Conservation (phyloP, 1,139 yeast species). For the Sugiyamaella paludigena region DNA sequence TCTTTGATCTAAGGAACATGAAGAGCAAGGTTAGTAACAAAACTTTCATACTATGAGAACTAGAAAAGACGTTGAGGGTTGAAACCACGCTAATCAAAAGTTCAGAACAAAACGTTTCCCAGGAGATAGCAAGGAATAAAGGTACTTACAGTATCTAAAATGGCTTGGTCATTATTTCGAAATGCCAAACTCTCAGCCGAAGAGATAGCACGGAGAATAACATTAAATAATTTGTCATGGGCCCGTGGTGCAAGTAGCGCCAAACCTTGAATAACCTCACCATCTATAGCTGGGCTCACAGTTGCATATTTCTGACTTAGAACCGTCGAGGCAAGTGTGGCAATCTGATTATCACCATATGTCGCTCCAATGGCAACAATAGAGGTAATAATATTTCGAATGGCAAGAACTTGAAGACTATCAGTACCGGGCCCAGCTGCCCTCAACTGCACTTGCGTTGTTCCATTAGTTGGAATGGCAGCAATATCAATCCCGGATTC, state of each 20-base stretch:
- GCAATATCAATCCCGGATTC: constrained; percentile 7
- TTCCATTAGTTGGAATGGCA: constrained; percentile 1
- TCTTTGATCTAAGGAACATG: constrained; percentile 17
- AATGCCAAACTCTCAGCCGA: constrained; percentile 31
- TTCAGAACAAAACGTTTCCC: background rate
- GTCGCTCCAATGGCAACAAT: constrained; percentile 67
- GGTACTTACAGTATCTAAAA: constrained; percentile 30
- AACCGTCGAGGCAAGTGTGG: constrained; percentile 79
- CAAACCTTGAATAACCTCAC: constrained; percentile 51
- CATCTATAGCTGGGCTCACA: constrained; percentile 41
- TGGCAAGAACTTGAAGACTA: constrained; percentile 19
- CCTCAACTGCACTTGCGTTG: constrained; percentile 22
- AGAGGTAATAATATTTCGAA: constrained; percentile 59
- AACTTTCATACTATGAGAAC: too few species aligned
- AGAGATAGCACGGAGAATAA: constrained; percentile 47
- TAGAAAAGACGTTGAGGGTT: too few species aligned
- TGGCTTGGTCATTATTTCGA: constrained; percentile 22
- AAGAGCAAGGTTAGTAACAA: constrained; percentile 1
- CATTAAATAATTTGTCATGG: constrained; percentile 58
- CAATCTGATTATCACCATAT: constrained; percentile 71
- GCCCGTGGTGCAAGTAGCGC: constrained; percentile 57
- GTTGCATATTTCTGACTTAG: constrained; percentile 73
- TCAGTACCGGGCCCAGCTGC: constrained; percentile 20
- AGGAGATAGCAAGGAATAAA: background rate
- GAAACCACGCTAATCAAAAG: background rate